These are phyloP conservation scores for Aechmea fasciata DNA, from an alignment of 176 grass and related monocot species.

Conservation along the genomic window DNA sequence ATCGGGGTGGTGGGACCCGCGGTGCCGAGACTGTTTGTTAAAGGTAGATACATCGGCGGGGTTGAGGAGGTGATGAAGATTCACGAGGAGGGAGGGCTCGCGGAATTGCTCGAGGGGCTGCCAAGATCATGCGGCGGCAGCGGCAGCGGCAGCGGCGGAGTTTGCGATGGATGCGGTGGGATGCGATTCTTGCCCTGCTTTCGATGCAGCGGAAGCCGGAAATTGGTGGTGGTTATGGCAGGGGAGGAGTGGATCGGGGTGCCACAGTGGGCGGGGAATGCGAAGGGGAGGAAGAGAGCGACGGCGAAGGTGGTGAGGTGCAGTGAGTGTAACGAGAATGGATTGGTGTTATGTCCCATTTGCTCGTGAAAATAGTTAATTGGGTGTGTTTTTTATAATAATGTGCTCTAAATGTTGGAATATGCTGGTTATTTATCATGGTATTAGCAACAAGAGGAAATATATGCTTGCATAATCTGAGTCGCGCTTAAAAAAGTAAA, in stretches of 20 bases:
- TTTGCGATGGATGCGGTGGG: slow-evolving; percentile 44
- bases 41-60: slow-evolving; percentile 39
- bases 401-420: no score
- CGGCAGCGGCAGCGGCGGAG: slow-evolving; percentile 1
- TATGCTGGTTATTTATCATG: no score
- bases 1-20: background rate
- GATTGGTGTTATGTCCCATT: slow-evolving; percentile 61
- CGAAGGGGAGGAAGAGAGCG: background rate
- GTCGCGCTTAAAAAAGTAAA: no score
- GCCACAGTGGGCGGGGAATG: background rate
- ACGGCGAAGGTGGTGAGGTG: slow-evolving; percentile 40
- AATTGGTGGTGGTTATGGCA: slow-evolving; percentile 20
- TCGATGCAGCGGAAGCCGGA: slow-evolving; percentile 56
- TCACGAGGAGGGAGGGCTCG: slow-evolving; percentile 46
- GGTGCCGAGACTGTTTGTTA: slow-evolving; percentile 47
- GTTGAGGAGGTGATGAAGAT: slow-evolving; percentile 38
- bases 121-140: slow-evolving; percentile 22
- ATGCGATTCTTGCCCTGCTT: slow-evolving; percentile 64
- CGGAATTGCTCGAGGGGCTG: slow-evolving; percentile 35
- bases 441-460: no score
- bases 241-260: background rate
- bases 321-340: slow-evolving; percentile 66
- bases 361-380: slow-evolving; percentile 24
- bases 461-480: no score
- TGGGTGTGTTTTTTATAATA: no score